phyloP scores from a whole-genome alignment of 2,329 filamentous ascomycete species.

The Exophiala oligosperma region DNA sequence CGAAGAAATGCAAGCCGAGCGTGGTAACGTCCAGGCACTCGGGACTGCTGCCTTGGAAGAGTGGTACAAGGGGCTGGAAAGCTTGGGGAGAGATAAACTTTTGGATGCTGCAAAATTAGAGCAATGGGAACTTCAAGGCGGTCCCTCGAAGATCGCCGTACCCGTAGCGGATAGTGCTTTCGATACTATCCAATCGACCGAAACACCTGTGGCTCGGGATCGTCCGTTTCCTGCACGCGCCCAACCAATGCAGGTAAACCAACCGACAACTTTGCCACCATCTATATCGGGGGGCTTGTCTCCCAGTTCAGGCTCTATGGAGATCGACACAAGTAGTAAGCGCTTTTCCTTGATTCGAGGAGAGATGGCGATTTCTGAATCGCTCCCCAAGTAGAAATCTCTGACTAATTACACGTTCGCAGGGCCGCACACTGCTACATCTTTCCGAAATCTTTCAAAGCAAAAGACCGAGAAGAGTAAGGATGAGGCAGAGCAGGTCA shows the following conservation, averaged over 20 bases:
- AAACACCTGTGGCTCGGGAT: not conserved
- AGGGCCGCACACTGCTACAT: not conserved
- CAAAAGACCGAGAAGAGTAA: constrained; percentile 14
- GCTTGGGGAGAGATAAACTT: constrained; percentile 60
- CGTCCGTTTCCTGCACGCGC: not conserved
- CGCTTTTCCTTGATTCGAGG: not conserved
- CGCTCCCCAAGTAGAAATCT: too few relatives aligned
- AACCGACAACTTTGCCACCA: not conserved
- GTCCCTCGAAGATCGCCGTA: constrained; percentile 5
- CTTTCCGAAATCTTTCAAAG: not conserved
- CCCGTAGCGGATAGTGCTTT: not conserved
- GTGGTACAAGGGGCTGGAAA: constrained; percentile 74
- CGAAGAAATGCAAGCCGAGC: constrained; percentile 61
- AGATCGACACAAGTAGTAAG: not conserved
- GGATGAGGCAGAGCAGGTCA: constrained; percentile 17
- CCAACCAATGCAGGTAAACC: not conserved
- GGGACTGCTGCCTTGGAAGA: constrained; percentile 70
- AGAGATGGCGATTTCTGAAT: too few relatives aligned
- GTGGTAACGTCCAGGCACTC: constrained; percentile 63
- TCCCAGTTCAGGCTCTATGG: not conserved
- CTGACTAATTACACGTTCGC: too few relatives aligned
- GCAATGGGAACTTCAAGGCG: constrained; percentile 62
- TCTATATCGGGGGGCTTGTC: not conserved
- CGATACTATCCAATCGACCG: not conserved
- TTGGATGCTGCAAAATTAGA: constrained; percentile 70